Conservation (phyloP, 1,139 yeast genomes). For the Arxiozyma bovina region DNA sequence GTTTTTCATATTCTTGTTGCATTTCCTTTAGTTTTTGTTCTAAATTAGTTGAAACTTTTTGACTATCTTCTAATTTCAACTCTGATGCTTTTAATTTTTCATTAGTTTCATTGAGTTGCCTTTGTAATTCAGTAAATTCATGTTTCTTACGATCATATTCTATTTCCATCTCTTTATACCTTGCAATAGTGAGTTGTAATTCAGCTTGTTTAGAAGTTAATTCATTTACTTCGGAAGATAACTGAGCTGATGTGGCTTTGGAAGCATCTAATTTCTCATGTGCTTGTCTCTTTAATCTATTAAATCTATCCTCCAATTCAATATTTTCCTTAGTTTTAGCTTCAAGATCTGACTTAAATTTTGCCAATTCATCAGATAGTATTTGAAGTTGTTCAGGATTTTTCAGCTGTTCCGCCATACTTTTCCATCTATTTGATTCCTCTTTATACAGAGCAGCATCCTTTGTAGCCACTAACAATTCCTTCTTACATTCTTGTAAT, state of each 20-base stretch:
- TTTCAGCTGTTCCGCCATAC: not conserved
- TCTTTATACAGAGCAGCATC: not conserved
- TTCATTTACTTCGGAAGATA: constrained; percentile 23
- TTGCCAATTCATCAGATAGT: constrained; percentile 31
- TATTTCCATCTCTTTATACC: constrained; percentile 21
- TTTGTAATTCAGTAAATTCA: constrained; percentile 3
- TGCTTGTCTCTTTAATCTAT: constrained; percentile 30
- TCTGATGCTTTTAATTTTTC: constrained; percentile 5
- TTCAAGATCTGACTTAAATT: constrained; percentile 23
- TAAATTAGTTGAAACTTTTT: not conserved
- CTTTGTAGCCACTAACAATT: not conserved
- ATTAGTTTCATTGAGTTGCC: constrained; percentile 7
- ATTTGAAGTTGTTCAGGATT: constrained; percentile 39
- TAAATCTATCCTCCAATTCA: constrained; percentile 30
- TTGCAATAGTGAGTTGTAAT: constrained; percentile 15
- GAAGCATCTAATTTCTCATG: constrained; percentile 35
- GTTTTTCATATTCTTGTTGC: not conserved
- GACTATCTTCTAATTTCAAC: not conserved
- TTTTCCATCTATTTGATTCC: not conserved
- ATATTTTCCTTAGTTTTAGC: constrained; percentile 25
- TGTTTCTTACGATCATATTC: constrained; percentile 26
- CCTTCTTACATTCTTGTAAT: not conserved
- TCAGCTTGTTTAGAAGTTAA: constrained; percentile 9
- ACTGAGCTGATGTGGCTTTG: constrained; percentile 21
- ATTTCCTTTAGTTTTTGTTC: not conserved